Evolutionary conservation across 2,329 filamentous ascomycete genomes (phyloP).

Genomic region (Pyricularia sp.): DNA sequence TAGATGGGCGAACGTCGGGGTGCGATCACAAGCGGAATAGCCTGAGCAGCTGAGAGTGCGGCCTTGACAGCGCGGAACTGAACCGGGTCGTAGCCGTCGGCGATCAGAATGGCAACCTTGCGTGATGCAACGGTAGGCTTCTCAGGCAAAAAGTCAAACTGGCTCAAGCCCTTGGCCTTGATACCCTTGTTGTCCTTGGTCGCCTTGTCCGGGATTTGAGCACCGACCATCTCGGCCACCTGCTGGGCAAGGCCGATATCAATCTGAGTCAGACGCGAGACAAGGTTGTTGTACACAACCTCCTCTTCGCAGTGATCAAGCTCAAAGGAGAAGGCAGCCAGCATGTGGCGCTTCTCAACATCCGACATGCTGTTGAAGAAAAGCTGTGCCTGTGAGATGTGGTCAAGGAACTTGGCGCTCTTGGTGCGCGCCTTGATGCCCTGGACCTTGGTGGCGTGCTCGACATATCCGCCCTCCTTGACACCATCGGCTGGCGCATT

Average conservation of each 20-base stretch:
- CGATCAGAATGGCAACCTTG: constrained; percentile 65
- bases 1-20: constrained; percentile 57
- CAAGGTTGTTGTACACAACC: constrained; percentile 63
- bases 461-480: constrained; percentile 58
- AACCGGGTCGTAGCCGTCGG: constrained; percentile 63
- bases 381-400: constrained; percentile 68
- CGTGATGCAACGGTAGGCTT: constrained; percentile 61
- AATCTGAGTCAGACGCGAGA: constrained; percentile 60
- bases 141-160: constrained; percentile 55
- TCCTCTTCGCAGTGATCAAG: constrained; percentile 76
- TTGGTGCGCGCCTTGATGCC: constrained; percentile 63
- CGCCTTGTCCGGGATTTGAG: constrained; percentile 42
- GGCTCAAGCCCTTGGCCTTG: constrained; percentile 58
- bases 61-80: constrained; percentile 58
- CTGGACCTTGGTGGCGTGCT: constrained; percentile 54
- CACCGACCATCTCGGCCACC: constrained; percentile 64
- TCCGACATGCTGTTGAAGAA: constrained; percentile 71
- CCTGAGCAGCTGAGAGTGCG: constrained; percentile 51
- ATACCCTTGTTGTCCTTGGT: constrained; percentile 54
- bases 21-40: constrained; percentile 65
- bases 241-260: constrained; percentile 59
- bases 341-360: constrained; percentile 56
- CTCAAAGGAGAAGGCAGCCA: constrained; percentile 56
- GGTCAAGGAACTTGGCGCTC: constrained; percentile 68
- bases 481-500: constrained; percentile 43